phyloP scores from a whole-genome alignment of 2,329 filamentous ascomycete genomes.

The Coleophoma eucalyptorum region DNA sequence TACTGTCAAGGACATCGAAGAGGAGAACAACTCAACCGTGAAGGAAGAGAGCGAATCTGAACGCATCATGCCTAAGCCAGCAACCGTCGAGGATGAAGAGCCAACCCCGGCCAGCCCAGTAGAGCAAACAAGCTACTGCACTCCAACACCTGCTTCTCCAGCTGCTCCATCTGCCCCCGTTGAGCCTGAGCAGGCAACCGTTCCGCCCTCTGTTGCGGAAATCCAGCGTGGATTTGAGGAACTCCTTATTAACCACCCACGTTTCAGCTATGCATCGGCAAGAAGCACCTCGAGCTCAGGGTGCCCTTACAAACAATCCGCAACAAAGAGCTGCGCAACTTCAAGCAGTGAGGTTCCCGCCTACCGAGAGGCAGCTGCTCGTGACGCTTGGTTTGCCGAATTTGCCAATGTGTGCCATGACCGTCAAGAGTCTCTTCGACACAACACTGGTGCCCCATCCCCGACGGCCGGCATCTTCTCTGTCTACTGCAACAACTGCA shows the following conservation, averaged over 20 bases:
- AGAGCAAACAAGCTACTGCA: conserved; percentile 10
- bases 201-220: conserved; percentile 15
- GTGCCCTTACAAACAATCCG: conserved; percentile 4
- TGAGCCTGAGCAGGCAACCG: background rate
- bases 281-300: conserved; percentile 6
- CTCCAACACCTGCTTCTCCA: background rate
- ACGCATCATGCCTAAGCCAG: conserved; percentile 25
- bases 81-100: conserved; percentile 47
- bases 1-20: conserved; percentile 39
- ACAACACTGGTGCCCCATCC: conserved; percentile 3
- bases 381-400: conserved; percentile 29
- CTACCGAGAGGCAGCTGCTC: conserved; percentile 20
- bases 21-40: conserved; percentile 9
- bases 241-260: conserved; percentile 18
- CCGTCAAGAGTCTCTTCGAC: conserved; percentile 13
- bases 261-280: conserved; percentile 1
- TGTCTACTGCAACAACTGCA: conserved; percentile 93
- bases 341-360: conserved; percentile 20
- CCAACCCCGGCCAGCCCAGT: conserved; percentile 17
- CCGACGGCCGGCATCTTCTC: conserved; percentile 52
- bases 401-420: conserved; percentile 22
- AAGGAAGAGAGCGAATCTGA: conserved; percentile 4
- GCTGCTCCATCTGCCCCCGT: background rate
- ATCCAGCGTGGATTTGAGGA: conserved; percentile 24
- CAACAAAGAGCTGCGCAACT: conserved; percentile 9